These are phyloP conservation scores for Agaricus sinodeliciosus DNA, from an alignment of 768 basidiomycete species.

Conservation along the genomic window DNA sequence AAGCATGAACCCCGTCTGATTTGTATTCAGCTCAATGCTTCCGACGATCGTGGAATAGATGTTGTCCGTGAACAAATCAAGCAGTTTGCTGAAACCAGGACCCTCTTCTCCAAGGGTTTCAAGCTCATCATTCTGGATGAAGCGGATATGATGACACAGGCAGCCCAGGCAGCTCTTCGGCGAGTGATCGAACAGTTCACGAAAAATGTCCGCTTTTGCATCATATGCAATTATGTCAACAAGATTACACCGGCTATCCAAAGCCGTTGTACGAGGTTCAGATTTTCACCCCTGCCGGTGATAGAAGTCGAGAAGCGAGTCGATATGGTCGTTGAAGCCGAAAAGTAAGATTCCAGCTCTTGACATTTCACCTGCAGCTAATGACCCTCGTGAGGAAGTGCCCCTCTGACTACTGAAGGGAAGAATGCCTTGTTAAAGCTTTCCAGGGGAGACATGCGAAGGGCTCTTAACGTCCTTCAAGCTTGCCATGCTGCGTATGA, in stretches of 20 bases:
- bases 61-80: slow-evolving; percentile 99
- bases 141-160: slow-evolving; percentile 99
- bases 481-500: slow-evolving; percentile 98
- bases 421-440: slow-evolving; percentile 86
- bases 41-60: slow-evolving; percentile 97
- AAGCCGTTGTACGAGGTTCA: slow-evolving; percentile 95
- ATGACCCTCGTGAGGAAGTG: slow-evolving; percentile 38
- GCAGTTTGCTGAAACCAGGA: slow-evolving; percentile 94
- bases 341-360: slow-evolving; percentile 50
- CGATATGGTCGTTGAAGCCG: slow-evolving; percentile 70
- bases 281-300: slow-evolving; percentile 90
- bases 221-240: slow-evolving; percentile 99
- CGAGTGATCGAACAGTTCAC: slow-evolving; percentile 99
- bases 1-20: slow-evolving; percentile 1
- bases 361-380: background rate
- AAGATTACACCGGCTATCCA: slow-evolving; percentile 98
- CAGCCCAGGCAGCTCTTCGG: slow-evolving; percentile 93
- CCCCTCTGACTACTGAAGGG: slow-evolving; percentile 81
- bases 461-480: slow-evolving; percentile 93
- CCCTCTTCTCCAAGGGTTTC: slow-evolving; percentile 86
- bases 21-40: slow-evolving; percentile 82
- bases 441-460: slow-evolving; percentile 96
- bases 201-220: slow-evolving; percentile 97
- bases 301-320: slow-evolving; percentile 81
- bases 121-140: slow-evolving; percentile 98